These are phyloP conservation scores for Fusarium sp. DNA, from an alignment of 2,329 filamentous ascomycete species.

Conservation along the genomic window DNA sequence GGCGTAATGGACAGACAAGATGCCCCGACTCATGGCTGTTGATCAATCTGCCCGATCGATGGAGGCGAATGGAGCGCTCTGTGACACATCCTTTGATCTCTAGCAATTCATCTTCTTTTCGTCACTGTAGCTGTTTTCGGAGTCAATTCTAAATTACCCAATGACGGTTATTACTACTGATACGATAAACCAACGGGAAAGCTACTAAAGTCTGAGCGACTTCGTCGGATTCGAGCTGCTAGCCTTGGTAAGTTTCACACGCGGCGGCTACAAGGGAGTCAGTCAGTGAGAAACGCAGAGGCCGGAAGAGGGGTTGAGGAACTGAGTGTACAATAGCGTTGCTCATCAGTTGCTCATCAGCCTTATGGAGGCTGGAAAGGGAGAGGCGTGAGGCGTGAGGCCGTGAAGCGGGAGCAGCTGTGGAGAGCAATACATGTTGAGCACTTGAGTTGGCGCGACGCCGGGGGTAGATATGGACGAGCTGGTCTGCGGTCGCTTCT, in stretches of 20 bases:
- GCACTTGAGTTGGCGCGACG: neutral
- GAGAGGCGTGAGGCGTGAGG: fast-evolving
- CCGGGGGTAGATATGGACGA: fast-evolving
- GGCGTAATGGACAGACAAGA: neutral
- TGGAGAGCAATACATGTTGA: neutral
- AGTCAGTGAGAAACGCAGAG: neutral
- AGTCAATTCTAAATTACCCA: fast-evolving
- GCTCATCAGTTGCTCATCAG: neutral
- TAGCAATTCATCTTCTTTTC: neutral
- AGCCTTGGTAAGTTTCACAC: fast-evolving
- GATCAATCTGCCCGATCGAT: neutral
- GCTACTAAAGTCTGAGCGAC: neutral
- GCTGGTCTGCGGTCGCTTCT: neutral
- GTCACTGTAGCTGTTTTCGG: neutral
- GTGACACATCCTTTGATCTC: too few species aligned
- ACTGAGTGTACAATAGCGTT: neutral
- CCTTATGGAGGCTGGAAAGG: too few species aligned
- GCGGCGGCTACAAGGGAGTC: fast-evolving
- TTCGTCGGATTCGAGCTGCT: fast-evolving
- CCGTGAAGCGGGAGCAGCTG: fast-evolving
- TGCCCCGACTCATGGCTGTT: fast-evolving
- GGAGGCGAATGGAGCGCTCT: too few species aligned
- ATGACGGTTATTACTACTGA: fast-evolving
- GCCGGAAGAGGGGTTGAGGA: neutral
- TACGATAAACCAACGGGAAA: fast-evolving